These are phyloP conservation scores for Zygoascus ofunaensis DNA, from an alignment of 805 yeast species.

Conservation along the genomic window DNA sequence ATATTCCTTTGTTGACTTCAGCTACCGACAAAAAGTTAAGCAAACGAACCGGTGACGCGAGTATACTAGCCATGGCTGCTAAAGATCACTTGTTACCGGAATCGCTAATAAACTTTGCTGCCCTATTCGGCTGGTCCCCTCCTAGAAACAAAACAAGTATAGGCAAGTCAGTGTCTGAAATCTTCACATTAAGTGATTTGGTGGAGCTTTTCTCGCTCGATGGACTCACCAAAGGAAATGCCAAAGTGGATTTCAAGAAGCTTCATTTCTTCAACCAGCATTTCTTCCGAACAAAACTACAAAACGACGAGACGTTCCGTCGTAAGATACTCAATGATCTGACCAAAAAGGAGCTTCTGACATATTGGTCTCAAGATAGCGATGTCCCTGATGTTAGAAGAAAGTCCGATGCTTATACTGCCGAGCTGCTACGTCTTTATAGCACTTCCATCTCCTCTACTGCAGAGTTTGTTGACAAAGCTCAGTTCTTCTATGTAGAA, in stretches of 20 bases:
- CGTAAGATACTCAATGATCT: neutral
- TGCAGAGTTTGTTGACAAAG: slow-evolving; percentile 41
- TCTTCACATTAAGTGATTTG: slow-evolving; percentile 36
- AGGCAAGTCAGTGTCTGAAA: slow-evolving; percentile 22
- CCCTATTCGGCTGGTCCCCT: slow-evolving; percentile 93
- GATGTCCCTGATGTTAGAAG: slow-evolving; percentile 9
- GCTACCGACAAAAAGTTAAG: slow-evolving; percentile 54
- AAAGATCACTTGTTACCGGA: slow-evolving; percentile 70
- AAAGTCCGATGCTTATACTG: slow-evolving; percentile 26
- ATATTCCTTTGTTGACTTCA: slow-evolving; percentile 80
- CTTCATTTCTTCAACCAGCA: slow-evolving; percentile 68
- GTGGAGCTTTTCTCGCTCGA: slow-evolving; percentile 50
- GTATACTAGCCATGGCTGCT: slow-evolving; percentile 48
- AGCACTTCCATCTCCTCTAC: slow-evolving; percentile 45
- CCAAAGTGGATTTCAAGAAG: slow-evolving; percentile 77
- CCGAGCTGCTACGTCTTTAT: slow-evolving; percentile 33
- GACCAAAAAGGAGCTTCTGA: neutral
- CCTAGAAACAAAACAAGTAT: slow-evolving; percentile 35
- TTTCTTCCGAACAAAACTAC: slow-evolving; percentile 36
- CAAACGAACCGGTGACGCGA: slow-evolving; percentile 76
- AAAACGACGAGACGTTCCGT: neutral
- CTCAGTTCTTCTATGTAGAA: slow-evolving; percentile 31
- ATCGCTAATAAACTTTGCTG: slow-evolving; percentile 78
- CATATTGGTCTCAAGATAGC: neutral
- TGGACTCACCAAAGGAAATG: slow-evolving; percentile 84